phyloP scores from a whole-genome alignment of 2,329 filamentous ascomycete genomes.

The Fusarium udum region DNA sequence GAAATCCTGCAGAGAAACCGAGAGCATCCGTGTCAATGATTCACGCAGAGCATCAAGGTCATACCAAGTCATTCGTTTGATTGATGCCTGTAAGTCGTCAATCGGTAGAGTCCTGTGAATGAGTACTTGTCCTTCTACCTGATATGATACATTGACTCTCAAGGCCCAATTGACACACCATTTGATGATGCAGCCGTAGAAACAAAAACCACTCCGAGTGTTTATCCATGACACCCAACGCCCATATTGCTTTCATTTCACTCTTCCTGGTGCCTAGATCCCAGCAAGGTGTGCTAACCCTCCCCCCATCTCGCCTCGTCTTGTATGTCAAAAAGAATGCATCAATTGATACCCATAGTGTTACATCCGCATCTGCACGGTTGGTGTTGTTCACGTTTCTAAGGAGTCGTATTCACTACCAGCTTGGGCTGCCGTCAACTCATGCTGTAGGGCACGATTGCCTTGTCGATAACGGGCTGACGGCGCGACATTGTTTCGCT shows the following conservation, averaged over 20 bases:
- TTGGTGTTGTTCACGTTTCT: not conserved
- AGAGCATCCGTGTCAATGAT: not conserved
- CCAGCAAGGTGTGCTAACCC: not conserved
- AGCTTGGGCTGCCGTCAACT: conserved; percentile 24
- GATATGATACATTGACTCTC: conserved; percentile 12
- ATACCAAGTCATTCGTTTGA: not conserved
- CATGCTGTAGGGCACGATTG: conserved; percentile 68
- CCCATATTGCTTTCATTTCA: conserved; percentile 21
- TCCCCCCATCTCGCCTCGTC: not conserved
- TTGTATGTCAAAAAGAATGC: conserved; percentile 6
- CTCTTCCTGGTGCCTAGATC: not conserved
- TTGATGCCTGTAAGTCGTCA: not conserved
- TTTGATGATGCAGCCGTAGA: not conserved
- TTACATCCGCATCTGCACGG: not conserved
- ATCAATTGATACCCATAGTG: not conserved
- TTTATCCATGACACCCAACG: conserved; percentile 34
- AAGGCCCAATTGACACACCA: not conserved
- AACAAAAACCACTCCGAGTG: conserved; percentile 17
- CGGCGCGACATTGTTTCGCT: conserved; percentile 61
- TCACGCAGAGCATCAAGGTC: not conserved
- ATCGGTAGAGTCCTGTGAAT: not conserved
- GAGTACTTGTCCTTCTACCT: not conserved
- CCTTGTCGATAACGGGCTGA: conserved; percentile 69
- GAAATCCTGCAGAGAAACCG: not conserved
- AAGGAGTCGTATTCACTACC: not conserved